These are phyloP conservation scores for Vicia villosa DNA, from an alignment of 306 rosid genomes.

Conservation along the genomic window DNA sequence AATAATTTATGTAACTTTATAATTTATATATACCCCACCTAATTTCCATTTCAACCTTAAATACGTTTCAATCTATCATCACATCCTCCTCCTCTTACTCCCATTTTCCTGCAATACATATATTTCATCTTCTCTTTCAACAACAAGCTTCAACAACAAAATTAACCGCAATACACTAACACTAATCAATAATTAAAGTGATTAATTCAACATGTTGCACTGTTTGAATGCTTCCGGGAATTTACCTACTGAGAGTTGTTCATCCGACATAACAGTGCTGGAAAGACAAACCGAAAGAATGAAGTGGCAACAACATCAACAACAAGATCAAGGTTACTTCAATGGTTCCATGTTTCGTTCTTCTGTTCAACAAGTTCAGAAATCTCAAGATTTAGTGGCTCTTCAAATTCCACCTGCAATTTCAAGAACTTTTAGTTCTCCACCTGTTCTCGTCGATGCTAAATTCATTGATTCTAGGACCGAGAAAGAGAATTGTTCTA, in stretches of 20 bases:
- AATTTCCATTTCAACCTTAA: conserved; percentile 12
- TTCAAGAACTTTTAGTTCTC: conserved; percentile 64
- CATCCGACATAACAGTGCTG: conserved; percentile 47
- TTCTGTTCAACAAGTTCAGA: conserved; percentile 25
- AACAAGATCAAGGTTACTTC: conserved; percentile 36
- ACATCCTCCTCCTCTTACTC: neutral
- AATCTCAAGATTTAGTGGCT: conserved; percentile 32
- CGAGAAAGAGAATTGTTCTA: conserved; percentile 52
- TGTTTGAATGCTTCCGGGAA: conserved; percentile 42
- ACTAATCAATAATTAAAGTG: neutral
- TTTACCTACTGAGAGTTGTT: conserved; percentile 27
- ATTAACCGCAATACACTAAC: neutral
- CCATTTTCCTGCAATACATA: neutral
- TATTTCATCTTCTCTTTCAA: neutral
- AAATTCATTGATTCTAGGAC: conserved; percentile 34
- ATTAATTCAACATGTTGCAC: conserved; percentile 42
- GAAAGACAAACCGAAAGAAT: conserved; percentile 50
- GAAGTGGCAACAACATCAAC: conserved; percentile 47
- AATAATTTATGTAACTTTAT: neutral
- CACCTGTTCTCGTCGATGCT: conserved; percentile 38
- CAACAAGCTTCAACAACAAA: too few species aligned
- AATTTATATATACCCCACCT: conserved; percentile 30
- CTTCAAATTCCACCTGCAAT: conserved; percentile 31
- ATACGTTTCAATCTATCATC: conserved; percentile 7
- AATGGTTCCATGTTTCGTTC: neutral